Evolutionary conservation across 805 yeast species (phyloP).

Genomic region (Myxozyma geophila): DNA sequence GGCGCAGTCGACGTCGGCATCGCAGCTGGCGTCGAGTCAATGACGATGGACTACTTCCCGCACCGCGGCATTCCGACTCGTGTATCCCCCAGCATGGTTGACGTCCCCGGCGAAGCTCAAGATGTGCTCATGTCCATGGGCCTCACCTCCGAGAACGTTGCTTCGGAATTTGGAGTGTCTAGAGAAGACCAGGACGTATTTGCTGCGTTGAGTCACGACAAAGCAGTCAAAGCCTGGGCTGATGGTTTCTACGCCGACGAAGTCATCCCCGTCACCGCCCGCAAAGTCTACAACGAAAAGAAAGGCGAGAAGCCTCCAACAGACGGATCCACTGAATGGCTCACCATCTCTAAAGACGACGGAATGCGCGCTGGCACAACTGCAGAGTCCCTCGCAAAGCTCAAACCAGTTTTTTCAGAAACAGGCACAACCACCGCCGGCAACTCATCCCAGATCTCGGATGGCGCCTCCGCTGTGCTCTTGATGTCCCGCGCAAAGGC

Average conservation of each 20-base stretch:
- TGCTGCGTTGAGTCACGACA: constrained; percentile 74
- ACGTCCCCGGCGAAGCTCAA: constrained; percentile 53
- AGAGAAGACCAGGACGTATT: constrained; percentile 75
- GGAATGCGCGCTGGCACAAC: constrained; percentile 44
- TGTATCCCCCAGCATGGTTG: constrained; percentile 46
- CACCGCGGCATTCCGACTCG: constrained; percentile 49
- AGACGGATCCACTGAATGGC: constrained; percentile 18
- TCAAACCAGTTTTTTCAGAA: constrained; percentile 53
- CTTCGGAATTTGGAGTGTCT: constrained; percentile 58
- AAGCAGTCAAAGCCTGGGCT: constrained; percentile 67
- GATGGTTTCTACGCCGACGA: constrained; percentile 72
- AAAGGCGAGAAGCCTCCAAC: constrained; percentile 26
- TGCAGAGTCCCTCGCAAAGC: constrained; percentile 42
- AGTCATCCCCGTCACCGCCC: constrained; percentile 62
- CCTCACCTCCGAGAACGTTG: constrained; percentile 81
- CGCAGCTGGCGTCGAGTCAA: constrained; percentile 53
- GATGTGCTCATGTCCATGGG: constrained; percentile 90
- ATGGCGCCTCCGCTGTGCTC: constrained; percentile 88
- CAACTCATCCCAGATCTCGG: constrained; percentile 86
- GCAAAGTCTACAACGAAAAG: constrained; percentile 10
- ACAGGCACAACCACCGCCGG: constrained; percentile 92
- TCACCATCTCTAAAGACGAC: constrained; percentile 42
- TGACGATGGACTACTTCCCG: constrained; percentile 51
- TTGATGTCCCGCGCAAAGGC: constrained; percentile 75
- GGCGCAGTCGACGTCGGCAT: constrained; percentile 47